These are phyloP conservation scores for Leccinum barrowsii DNA, from an alignment of 768 basidiomycete genomes.

Conservation along the genomic window DNA sequence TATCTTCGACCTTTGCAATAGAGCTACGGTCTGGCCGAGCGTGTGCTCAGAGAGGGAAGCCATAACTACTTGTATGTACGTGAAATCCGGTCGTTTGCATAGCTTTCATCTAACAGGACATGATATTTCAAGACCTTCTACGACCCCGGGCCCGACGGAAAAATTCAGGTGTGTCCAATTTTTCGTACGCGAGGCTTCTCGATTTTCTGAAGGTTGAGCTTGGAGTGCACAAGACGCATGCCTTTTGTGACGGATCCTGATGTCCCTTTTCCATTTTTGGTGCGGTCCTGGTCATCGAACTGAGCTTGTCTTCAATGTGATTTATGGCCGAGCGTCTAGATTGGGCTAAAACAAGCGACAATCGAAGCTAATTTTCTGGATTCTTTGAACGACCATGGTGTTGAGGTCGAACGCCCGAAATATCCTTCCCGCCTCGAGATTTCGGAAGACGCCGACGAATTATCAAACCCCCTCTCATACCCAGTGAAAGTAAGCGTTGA, in stretches of 20 bases:
- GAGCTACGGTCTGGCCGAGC: not conserved
- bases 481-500: not conserved
- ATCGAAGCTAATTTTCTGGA: not conserved
- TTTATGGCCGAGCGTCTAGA: not conserved
- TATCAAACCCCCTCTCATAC: not conserved
- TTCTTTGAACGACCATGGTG: not conserved
- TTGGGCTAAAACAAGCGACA: not conserved
- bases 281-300: not conserved
- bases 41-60: not conserved
- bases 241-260: not conserved
- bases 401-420: not conserved
- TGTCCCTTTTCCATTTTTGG: not conserved
- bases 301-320: not conserved
- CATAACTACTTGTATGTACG: not conserved
- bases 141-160: not conserved
- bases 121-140: not conserved
- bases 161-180: not conserved
- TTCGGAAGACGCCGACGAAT: not conserved
- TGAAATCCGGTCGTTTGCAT: not conserved
- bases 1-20: not conserved
- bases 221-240: not conserved
- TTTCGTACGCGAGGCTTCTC: not conserved
- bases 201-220: not conserved
- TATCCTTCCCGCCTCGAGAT: not conserved
- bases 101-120: not conserved